These are phyloP conservation scores for Lachnellula willkommii DNA, from an alignment of 2,329 filamentous ascomycete species.

Conservation along the genomic window DNA sequence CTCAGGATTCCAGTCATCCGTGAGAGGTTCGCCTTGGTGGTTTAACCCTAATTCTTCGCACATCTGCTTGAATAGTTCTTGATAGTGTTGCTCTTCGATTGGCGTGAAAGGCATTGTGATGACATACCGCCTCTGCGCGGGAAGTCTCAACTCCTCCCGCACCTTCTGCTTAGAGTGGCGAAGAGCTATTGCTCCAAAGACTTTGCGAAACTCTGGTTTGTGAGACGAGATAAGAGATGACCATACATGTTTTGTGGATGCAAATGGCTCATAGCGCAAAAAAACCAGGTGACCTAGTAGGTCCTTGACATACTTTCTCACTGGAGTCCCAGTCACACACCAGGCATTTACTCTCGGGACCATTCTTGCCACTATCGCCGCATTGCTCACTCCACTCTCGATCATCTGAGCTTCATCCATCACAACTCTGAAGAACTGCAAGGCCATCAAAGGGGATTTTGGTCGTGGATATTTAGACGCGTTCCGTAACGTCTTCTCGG, in stretches of 20 bases:
- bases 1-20: slow-evolving; percentile 64
- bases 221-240: slow-evolving; percentile 56
- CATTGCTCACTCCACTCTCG: slow-evolving; percentile 78
- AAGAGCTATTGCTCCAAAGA: slow-evolving; percentile 69
- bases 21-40: slow-evolving; percentile 55
- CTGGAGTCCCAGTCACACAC: slow-evolving; percentile 87
- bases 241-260: slow-evolving; percentile 61
- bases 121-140: slow-evolving; percentile 77
- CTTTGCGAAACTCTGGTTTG: slow-evolving; percentile 56
- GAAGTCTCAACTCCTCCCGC: slow-evolving; percentile 71
- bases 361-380: slow-evolving; percentile 71
- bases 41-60: slow-evolving; percentile 63
- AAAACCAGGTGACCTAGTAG: slow-evolving; percentile 78
- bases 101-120: slow-evolving; percentile 87
- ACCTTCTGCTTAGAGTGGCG: slow-evolving; percentile 82
- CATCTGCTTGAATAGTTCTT: slow-evolving; percentile 69
- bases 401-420: slow-evolving; percentile 86
- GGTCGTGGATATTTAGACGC: slow-evolving; percentile 60
- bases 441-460: slow-evolving; percentile 70
- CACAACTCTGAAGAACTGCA: slow-evolving; percentile 67
- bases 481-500: slow-evolving; percentile 59
- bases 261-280: slow-evolving; percentile 72
- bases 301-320: slow-evolving; percentile 74
- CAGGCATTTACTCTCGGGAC: slow-evolving; percentile 84
- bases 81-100: slow-evolving; percentile 87